These are phyloP conservation scores for Durotheca rogersii DNA, from an alignment of 495 filamentous ascomycete species.

Conservation along the genomic window DNA sequence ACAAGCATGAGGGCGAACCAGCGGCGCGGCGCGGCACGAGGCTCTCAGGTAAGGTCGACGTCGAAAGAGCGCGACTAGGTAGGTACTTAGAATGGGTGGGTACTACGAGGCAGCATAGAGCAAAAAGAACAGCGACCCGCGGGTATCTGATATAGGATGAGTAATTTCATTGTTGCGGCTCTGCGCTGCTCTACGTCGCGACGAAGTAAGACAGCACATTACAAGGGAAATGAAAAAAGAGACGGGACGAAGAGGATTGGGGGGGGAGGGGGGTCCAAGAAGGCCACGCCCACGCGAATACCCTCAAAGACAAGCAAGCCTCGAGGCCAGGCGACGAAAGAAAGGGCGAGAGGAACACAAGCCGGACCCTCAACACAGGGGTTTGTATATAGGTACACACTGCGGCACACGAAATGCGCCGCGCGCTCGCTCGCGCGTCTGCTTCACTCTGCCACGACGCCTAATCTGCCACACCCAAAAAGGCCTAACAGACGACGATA, in stretches of 20 bases:
- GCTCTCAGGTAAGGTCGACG: not conserved
- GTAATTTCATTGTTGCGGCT: slow-evolving; percentile 25
- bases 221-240: slow-evolving; percentile 17
- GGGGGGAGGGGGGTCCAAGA: not conserved
- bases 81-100: no score
- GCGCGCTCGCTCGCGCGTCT: not conserved
- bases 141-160: not conserved
- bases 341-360: slow-evolving; percentile 27
- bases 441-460: not conserved
- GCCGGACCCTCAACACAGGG: slow-evolving; percentile 20
- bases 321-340: slow-evolving; percentile 24
- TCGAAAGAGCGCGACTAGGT: no score
- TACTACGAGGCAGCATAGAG: no score
- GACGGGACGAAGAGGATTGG: no score
- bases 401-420: slow-evolving; percentile 6
- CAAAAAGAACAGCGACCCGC: no score
- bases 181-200: slow-evolving; percentile 9
- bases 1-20: slow-evolving; percentile 2
- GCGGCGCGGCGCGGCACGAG: no score
- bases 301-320: slow-evolving; percentile 22
- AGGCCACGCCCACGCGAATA: slow-evolving; percentile 16
- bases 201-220: slow-evolving; percentile 25
- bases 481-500: not conserved
- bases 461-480: not conserved
- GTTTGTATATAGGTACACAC: slow-evolving; percentile 26